Conservation (phyloP, 2,329 filamentous ascomycete species). For the Nigrospora sphaerica region DNA sequence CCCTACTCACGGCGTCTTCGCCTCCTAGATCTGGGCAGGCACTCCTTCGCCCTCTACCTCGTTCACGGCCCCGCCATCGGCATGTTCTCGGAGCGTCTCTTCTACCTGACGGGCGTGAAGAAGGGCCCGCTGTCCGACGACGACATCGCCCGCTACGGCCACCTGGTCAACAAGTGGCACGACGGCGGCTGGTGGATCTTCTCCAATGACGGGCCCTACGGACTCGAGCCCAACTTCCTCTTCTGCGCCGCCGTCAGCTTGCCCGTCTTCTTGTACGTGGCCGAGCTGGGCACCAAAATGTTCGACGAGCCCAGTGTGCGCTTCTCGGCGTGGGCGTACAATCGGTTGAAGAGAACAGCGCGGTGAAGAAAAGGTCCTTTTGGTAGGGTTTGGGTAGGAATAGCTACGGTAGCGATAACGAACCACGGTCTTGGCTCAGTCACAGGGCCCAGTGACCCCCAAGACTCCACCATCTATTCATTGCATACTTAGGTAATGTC, state of each 20-base stretch:
- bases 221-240: constrained; percentile 1
- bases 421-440: not conserved
- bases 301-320: not conserved
- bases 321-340: not conserved
- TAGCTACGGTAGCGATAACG: not conserved
- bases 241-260: not conserved
- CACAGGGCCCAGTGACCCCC: too few relatives aligned
- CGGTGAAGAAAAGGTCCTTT: not conserved
- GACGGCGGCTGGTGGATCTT: not conserved
- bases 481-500: too few relatives aligned
- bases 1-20: too few relatives aligned
- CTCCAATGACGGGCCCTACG: not conserved
- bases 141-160: not conserved
- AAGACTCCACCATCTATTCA: too few relatives aligned
- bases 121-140: not conserved
- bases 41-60: constrained; percentile 2
- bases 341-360: not conserved
- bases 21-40: not conserved
- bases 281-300: not conserved
- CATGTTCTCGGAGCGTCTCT: not conserved
- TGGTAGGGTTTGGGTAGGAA: not conserved
- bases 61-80: not conserved
- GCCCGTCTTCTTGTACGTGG: not conserved
- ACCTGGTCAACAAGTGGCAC: constrained; percentile 1
- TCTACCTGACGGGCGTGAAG: constrained; percentile 1